Evolutionary conservation across 352 stramenopile genomes (phyloP).

Genomic region (Stramenopiles sp.): DNA sequence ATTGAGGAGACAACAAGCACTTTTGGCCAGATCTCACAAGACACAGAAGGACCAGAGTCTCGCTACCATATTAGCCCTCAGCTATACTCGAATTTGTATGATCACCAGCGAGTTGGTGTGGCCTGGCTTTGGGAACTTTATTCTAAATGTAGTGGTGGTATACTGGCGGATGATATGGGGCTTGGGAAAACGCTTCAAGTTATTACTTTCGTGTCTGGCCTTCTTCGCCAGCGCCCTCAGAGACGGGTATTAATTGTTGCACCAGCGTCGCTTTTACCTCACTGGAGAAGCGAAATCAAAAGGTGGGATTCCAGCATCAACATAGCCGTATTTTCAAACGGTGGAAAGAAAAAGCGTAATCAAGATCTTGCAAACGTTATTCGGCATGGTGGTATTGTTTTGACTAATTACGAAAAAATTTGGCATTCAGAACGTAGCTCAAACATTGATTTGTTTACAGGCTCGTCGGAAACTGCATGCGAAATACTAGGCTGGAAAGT

Average conservation of each 20-base stretch:
- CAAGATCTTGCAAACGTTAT: background rate
- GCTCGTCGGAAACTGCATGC: too few species aligned
- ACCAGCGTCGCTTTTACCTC: constrained; percentile 71
- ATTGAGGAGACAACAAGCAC: too few species aligned
- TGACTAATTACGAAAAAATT: background rate
- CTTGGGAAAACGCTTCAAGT: constrained; percentile 90
- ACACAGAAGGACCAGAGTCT: too few species aligned
- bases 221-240: constrained; percentile 12
- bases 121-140: constrained; percentile 91
- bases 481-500: too few species aligned
- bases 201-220: constrained; percentile 29
- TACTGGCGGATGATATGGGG: constrained; percentile 85
- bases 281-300: constrained; percentile 76
- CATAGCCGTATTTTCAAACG: background rate
- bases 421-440: background rate
- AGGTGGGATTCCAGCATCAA: constrained; percentile 31
- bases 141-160: constrained; percentile 84
- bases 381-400: background rate
- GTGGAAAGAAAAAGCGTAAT: background rate
- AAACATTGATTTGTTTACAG: background rate
- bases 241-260: constrained; percentile 64
- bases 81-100: too few species aligned
- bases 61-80: too few species aligned
- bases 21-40: too few species aligned
- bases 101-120: constrained; percentile 80